phyloP scores from a whole-genome alignment of 805 yeast species.

The Lachancea nothofagi region DNA sequence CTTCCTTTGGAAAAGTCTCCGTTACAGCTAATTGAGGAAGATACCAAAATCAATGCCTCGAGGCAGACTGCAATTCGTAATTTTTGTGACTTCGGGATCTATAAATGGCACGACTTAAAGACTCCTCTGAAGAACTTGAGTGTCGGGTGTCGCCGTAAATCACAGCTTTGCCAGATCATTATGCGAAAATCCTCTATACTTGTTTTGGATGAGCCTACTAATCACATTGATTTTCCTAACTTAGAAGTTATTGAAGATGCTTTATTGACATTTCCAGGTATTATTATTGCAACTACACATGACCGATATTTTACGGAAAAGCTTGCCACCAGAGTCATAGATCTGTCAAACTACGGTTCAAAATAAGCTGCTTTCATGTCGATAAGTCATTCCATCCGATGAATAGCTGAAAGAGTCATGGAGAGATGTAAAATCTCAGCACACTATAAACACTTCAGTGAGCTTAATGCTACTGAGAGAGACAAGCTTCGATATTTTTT shows the following conservation, averaged over 20 bases:
- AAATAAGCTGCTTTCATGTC: constrained; percentile 4
- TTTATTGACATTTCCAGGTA: constrained; percentile 15
- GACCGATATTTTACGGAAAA: constrained; percentile 18
- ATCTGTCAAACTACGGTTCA: constrained; percentile 12
- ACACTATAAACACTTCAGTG: no score
- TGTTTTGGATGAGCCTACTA: constrained; percentile 17
- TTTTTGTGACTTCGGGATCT: constrained; percentile 15
- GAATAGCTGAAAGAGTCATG: no score
- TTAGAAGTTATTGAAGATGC: constrained; percentile 17
- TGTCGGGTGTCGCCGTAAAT: constrained; percentile 18
- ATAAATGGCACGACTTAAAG: constrained; percentile 16
- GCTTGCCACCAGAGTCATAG: constrained; percentile 14
- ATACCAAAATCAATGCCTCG: constrained; percentile 11
- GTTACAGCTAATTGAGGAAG: constrained; percentile 12
- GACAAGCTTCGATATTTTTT: no score
- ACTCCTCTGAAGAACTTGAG: constrained; percentile 14
- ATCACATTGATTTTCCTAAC: constrained; percentile 18
- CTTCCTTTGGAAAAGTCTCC: constrained; percentile 16
- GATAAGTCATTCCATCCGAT: no score
- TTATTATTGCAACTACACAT: constrained; percentile 17
- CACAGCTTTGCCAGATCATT: constrained; percentile 17
- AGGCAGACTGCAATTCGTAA: constrained; percentile 15
- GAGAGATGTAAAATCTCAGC: no score
- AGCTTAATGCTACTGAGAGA: no score
- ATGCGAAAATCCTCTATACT: constrained; percentile 17